These are phyloP conservation scores for Solidago caesia DNA, from an alignment of 129 eudicot genomes.

Conservation along the genomic window DNA sequence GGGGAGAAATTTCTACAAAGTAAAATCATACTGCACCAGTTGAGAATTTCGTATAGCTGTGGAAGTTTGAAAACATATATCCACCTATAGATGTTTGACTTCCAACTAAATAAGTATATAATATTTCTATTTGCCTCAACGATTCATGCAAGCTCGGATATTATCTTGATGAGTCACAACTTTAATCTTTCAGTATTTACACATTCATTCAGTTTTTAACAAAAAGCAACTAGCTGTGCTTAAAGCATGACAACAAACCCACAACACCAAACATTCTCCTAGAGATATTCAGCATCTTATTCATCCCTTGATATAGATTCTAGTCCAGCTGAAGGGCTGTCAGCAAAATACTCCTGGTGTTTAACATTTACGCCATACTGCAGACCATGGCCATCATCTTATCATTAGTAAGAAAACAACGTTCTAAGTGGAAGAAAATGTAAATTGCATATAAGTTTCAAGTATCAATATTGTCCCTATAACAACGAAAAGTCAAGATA, in stretches of 20 bases:
- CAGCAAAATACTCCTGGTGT: slow-evolving; percentile 94
- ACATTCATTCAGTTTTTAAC: slow-evolving; percentile 2
- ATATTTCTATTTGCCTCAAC: background rate
- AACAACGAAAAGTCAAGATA: background rate
- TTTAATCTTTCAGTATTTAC: slow-evolving; percentile 10
- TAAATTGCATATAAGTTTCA: background rate
- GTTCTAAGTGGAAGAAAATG: background rate
- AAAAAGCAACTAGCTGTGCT: background rate
- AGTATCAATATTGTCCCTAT: background rate
- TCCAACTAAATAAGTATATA: too few relatives aligned
- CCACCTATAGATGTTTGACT: too few relatives aligned
- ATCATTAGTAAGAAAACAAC: background rate
- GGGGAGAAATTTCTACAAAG: too few relatives aligned
- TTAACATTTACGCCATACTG: slow-evolving; percentile 92
- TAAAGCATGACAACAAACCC: slow-evolving; percentile 5
- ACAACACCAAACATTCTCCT: slow-evolving; percentile 3
- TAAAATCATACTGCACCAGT: too few relatives aligned
- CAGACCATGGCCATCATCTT: slow-evolving; percentile 18
- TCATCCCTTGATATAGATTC: slow-evolving; percentile 79
- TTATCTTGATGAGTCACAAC: slow-evolving; percentile 4
- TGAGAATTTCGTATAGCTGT: too few relatives aligned
- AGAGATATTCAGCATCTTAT: slow-evolving; percentile 27
- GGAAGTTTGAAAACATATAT: too few relatives aligned
- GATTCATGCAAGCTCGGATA: background rate
- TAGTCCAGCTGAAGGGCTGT: slow-evolving; percentile 87